Conservation (phyloP, 345 rosid genomes). For the Rhodamnia argentea region DNA sequence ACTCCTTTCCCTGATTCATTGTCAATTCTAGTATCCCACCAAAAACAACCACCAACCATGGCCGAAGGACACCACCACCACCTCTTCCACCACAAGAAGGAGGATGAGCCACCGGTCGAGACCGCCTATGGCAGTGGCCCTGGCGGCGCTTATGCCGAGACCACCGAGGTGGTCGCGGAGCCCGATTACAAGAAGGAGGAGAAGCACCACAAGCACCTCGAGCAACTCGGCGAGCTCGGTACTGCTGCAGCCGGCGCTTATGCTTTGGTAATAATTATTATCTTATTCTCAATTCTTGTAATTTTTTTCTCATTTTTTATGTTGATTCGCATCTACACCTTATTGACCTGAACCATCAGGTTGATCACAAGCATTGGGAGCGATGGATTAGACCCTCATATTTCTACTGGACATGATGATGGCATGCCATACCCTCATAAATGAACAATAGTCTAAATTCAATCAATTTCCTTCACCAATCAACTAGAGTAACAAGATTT, state of each 20-base stretch:
- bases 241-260: too few species aligned
- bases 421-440: neutral
- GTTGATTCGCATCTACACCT: too few species aligned
- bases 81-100: constrained; percentile 33
- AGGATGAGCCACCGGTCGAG: constrained; percentile 2
- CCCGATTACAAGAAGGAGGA: too few species aligned
- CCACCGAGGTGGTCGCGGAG: too few species aligned
- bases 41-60: constrained; percentile 8
- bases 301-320: too few species aligned
- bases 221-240: too few species aligned
- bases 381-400: neutral
- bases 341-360: too few species aligned
- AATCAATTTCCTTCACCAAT: neutral
- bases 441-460: neutral
- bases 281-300: too few species aligned
- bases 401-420: neutral
- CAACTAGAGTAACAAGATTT: neutral
- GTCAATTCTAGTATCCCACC: neutral
- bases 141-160: neutral
- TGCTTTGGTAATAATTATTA: too few species aligned
- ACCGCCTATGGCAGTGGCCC: neutral
- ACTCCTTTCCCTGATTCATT: neutral
- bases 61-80: constrained; percentile 35
- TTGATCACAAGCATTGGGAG: neutral
- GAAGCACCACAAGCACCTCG: too few species aligned